Base-by-base conservation (phyloP, 2,329 filamentous ascomycete species). In the Cercospora beticola region DNA sequence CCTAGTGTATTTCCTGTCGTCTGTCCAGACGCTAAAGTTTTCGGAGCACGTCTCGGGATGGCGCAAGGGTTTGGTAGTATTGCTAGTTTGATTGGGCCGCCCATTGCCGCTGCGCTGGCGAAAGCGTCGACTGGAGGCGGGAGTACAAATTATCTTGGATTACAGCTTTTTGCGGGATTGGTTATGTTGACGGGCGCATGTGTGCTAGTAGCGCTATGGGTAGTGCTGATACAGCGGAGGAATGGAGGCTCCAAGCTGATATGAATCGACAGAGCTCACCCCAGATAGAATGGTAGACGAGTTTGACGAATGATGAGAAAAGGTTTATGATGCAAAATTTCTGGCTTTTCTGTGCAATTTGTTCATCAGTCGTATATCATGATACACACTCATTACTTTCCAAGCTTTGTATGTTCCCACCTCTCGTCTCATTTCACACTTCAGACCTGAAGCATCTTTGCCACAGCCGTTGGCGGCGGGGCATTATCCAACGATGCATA, bases 1-100 rank as follows among this genome's bases (percentile, higher is more conserved):
- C 82, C 81, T 0, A 79, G 79, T 3, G 78, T 81, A 0, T 75
- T 84, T 63, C 78, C 81, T 1, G 78, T 79, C 18, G 74, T 85
- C 54, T 84, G 83, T 12, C 82, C 79, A 26, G 82, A 85, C 67
- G 75, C 81, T 64, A 81, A 78, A 21, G 83, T 83, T 33, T 78
- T 81, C 4, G 83, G 83, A 0, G 81, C 82, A 9, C 75, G 83
- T 21, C 79, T 84, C 54, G 83, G 83, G 0, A 84, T 84, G 81
- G 81, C 82, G 1, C 81, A 84, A 66, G 79, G 77, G 0, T 78
- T 84, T 43, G 79, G 82, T 14, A 80, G 79, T 1, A 61, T 84
- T 33, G 82, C 80, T 0, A 79, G 76, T 26, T 74, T 85, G 61
- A 81, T 81, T 5, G 83, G 83, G 0, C 80, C 81, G 10, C 82